Evolutionary conservation across 2,329 filamentous ascomycete species (phyloP).

Genomic region (Colletotrichum sp.): DNA sequence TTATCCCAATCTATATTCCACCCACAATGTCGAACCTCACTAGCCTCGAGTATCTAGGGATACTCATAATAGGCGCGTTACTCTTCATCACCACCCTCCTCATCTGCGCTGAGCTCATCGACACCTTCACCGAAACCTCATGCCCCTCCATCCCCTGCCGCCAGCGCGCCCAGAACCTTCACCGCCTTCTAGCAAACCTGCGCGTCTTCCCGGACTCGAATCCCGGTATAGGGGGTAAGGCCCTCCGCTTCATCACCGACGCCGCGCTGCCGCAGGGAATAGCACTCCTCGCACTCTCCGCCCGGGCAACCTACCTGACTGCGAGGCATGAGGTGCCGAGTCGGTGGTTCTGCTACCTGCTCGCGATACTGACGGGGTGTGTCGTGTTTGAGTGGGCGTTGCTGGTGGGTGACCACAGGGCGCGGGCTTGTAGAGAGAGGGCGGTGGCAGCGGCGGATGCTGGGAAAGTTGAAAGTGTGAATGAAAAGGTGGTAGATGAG

Average conservation of each 20-base stretch:
- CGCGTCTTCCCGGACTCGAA: neutral
- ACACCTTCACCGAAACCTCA: neutral
- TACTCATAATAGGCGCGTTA: accelerated
- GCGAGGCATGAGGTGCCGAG: neutral
- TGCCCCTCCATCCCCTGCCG: neutral
- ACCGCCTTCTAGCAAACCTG: neutral
- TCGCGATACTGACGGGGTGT: neutral
- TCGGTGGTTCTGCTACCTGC: neutral
- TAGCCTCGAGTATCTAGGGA: accelerated
- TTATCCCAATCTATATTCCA: accelerated
- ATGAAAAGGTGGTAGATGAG: neutral
- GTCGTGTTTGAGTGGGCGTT: neutral
- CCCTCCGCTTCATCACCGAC: neutral
- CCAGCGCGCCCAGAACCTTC: neutral
- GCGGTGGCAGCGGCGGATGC: neutral
- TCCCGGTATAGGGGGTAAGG: accelerated
- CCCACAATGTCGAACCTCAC: neutral
- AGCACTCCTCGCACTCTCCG: neutral
- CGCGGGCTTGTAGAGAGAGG: neutral
- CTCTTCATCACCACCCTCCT: neutral
- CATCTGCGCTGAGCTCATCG: neutral
- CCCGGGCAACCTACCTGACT: neutral
- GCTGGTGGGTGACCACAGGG: neutral
- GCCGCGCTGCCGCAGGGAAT: neutral
- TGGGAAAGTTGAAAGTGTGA: neutral